These are phyloP conservation scores for Pachyrhizus erosus DNA, from an alignment of 306 rosid species.

Conservation along the genomic window DNA sequence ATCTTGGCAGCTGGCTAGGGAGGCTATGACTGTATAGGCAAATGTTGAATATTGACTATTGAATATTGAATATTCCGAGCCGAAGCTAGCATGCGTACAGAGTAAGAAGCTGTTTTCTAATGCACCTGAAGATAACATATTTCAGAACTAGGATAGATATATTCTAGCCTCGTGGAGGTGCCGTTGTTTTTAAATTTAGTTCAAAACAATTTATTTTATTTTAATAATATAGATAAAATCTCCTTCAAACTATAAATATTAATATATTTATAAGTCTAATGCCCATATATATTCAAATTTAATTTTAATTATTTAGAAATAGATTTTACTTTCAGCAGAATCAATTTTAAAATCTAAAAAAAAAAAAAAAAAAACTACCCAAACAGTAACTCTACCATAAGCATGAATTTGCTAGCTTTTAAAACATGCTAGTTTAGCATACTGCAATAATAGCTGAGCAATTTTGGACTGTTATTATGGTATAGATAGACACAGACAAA, in stretches of 20 bases:
- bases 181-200: too few relatives aligned
- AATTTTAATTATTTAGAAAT: background rate
- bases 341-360: background rate
- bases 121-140: constrained; percentile 2
- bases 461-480: constrained; percentile 6
- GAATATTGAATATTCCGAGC: background rate
- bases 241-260: background rate
- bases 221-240: background rate
- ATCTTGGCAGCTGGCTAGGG: background rate
- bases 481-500: background rate
- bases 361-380: too few relatives aligned
- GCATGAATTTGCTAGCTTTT: background rate
- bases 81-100: background rate
- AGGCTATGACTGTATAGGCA: background rate
- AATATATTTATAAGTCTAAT: background rate
- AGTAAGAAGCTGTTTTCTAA: background rate
- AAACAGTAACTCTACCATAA: too few relatives aligned
- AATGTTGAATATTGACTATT: background rate
- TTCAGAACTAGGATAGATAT: constrained; percentile 2
- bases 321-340: background rate
- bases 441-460: background rate
- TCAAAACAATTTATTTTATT: too few relatives aligned
- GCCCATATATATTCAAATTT: background rate
- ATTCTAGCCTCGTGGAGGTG: background rate
- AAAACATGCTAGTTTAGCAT: background rate